These are phyloP conservation scores for Gaertneriomyces sp. DNA, from an alignment of 192 early-diverging fungal species.

Conservation along the genomic window DNA sequence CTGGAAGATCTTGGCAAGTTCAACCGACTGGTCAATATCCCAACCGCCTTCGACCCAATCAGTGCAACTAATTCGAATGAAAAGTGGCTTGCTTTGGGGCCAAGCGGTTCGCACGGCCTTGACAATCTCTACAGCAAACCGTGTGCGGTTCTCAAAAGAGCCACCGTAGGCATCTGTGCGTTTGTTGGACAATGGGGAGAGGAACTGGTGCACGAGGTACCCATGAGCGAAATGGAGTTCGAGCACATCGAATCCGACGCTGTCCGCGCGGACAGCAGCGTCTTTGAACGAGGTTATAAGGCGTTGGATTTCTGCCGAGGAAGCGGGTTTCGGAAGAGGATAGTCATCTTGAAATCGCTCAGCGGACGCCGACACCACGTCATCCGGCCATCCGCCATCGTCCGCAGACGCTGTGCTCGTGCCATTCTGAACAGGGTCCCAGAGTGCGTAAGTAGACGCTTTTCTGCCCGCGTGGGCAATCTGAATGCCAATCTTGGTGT, in stretches of 20 bases:
- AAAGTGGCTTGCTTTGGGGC: constrained; percentile 79
- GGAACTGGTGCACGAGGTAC: constrained; percentile 77
- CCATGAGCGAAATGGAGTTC: constrained; percentile 93
- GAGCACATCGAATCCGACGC: constrained; percentile 76
- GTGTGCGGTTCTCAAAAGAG: constrained; percentile 79
- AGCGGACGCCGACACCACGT: constrained; percentile 54
- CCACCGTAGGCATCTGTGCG: constrained; percentile 93
- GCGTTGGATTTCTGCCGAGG: constrained; percentile 51
- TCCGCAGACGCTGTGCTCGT: constrained; percentile 26
- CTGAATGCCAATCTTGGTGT: constrained; percentile 54
- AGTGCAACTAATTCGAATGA: constrained; percentile 74
- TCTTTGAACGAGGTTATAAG: constrained; percentile 55
- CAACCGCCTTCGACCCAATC: constrained; percentile 71
- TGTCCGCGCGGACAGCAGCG: constrained; percentile 67
- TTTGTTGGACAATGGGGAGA: constrained; percentile 75
- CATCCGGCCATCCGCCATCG: constrained; percentile 68
- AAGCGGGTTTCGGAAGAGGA: constrained; percentile 47
- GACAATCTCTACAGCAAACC: constrained; percentile 70
- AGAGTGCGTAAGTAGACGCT: constrained; percentile 40
- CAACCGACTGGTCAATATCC: constrained; percentile 71
- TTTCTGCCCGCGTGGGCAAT: constrained; percentile 84
- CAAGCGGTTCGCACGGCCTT: constrained; percentile 62
- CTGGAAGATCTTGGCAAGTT: constrained; percentile 54
- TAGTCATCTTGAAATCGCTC: neutral
- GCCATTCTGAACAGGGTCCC: constrained; percentile 16